phyloP scores from a whole-genome alignment of 441 rosid genomes.

The Sinapis alba region DNA sequence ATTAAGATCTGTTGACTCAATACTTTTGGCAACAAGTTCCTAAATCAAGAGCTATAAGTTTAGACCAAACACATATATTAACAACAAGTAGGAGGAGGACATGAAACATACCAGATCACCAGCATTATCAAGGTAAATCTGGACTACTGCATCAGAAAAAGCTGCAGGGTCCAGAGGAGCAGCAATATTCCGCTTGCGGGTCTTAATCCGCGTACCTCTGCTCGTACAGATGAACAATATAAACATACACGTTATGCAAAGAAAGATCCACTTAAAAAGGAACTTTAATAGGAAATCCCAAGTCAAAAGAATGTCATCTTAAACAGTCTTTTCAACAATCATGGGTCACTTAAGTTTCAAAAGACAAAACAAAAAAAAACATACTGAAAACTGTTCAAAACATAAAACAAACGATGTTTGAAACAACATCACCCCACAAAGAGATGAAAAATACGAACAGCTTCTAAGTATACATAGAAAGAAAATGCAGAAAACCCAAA shows the following conservation, averaged over 20 bases:
- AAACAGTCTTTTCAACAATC: background rate
- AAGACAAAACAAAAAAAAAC: background rate
- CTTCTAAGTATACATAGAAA: too few species aligned
- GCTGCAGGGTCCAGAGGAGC: conserved; percentile 99
- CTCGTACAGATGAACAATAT: conserved; percentile 3
- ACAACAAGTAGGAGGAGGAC: background rate
- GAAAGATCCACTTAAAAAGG: background rate
- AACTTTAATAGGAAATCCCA: background rate
- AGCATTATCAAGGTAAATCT: conserved; percentile 97
- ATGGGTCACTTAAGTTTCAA: background rate
- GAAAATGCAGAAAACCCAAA: background rate
- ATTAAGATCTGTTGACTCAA: conserved; percentile 90
- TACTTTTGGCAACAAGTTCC: conserved; percentile 92
- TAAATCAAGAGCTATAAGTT: conserved; percentile 38
- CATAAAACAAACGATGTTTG: background rate
- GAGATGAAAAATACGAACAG: background rate
- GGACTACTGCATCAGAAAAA: conserved; percentile 99
- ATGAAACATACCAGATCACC: conserved; percentile 81
- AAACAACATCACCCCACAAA: background rate
- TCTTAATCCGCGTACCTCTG: conserved; percentile 99
- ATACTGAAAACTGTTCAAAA: background rate
- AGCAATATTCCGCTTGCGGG: conserved; percentile 99
- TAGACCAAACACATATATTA: background rate
- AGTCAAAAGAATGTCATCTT: background rate
- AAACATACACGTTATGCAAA: background rate